Evolutionary conservation across 140 eudicot species (phyloP), one percentile per base, ranked within the genome.

Genomic region (Flaveria floridana): DNA sequence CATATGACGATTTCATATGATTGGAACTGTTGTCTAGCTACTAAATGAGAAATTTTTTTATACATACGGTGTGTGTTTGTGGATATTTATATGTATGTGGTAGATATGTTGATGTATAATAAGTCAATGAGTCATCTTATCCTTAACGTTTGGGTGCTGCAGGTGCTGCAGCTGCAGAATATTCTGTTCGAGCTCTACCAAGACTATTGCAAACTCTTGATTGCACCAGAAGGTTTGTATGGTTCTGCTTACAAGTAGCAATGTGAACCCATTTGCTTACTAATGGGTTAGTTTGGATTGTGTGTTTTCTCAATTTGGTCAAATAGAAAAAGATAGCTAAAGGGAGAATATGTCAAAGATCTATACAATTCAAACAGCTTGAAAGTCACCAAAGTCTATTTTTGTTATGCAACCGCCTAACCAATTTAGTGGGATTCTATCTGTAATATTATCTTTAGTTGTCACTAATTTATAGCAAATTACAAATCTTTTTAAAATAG

Each of bases 81-180:
- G 14, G 6, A 50, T 3, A 52, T 16, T n/a, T n/a, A 14, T 25
- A 26, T 15, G 26, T 58, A 58, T 48, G 10, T 57, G 28, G 25
- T 63, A 26, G n/a, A 19, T 71, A 48, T 58, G 4, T 72, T 50
- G 48, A 20, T 56, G 69, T 30, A 68, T 37, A 30, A 52, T 46
- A 55, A 37, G 50, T 48, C 30, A n/a, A 53, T 46, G 47, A 37
- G 41, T 48, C 30, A 21, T 67, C 34, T 15, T 65, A 41, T 21
- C 37, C 70, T 48, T 79, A 23, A 42, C 65, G 25, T 75, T 70
- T 52, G 69, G 66, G 41, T 52, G 58, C 65, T 80, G 74, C 92
- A 94, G 97, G 99, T 73, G 90, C 87, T 69, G 99, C 91, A 51
- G 99, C 99, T 71, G 99, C 99, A 62, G 97, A 94, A 77, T 94